These are phyloP conservation scores for Lagenidium giganteum DNA, from an alignment of 352 stramenopile genomes.

Conservation along the genomic window DNA sequence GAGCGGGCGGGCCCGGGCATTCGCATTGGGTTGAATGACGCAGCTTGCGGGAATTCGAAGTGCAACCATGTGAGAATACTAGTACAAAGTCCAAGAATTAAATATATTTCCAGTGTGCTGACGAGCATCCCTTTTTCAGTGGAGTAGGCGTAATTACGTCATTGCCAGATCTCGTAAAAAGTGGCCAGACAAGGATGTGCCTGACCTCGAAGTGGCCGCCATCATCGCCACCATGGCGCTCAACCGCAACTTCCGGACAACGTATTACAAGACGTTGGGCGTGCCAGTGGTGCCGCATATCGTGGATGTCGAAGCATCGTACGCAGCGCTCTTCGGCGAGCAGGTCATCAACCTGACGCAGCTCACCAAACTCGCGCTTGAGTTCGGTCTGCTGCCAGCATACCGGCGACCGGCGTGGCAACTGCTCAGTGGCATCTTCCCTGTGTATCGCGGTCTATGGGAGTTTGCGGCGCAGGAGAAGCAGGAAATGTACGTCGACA, in stretches of 20 bases:
- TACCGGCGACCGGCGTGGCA: slow-evolving; percentile 58
- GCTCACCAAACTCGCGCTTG: slow-evolving; percentile 66
- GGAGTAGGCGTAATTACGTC: too few species aligned
- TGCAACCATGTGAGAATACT: too few species aligned
- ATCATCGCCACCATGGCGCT: slow-evolving; percentile 51
- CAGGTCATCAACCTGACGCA: slow-evolving; percentile 52
- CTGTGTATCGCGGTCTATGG: slow-evolving; percentile 56
- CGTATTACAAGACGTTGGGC: slow-evolving; percentile 86
- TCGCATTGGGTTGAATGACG: too few species aligned
- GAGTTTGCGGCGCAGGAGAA: slow-evolving; percentile 46
- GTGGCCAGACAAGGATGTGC: too few species aligned
- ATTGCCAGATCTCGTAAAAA: too few species aligned
- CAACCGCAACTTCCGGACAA: slow-evolving; percentile 77
- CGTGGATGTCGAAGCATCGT: slow-evolving; percentile 73
- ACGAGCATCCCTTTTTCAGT: too few species aligned
- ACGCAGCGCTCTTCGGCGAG: slow-evolving; percentile 57
- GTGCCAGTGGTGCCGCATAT: slow-evolving; percentile 82
- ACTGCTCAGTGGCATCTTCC: slow-evolving; percentile 47
- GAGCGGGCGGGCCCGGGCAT: too few species aligned
- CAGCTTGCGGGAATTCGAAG: too few species aligned
- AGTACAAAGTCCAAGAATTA: too few species aligned
- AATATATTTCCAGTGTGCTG: too few species aligned
- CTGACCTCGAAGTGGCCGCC: too few species aligned
- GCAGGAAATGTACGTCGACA: slow-evolving; percentile 57
- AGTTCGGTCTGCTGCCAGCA: slow-evolving; percentile 56